Evolutionary conservation across 2,329 filamentous ascomycete species (phyloP).

Genomic region (Ilyonectria destructans): DNA sequence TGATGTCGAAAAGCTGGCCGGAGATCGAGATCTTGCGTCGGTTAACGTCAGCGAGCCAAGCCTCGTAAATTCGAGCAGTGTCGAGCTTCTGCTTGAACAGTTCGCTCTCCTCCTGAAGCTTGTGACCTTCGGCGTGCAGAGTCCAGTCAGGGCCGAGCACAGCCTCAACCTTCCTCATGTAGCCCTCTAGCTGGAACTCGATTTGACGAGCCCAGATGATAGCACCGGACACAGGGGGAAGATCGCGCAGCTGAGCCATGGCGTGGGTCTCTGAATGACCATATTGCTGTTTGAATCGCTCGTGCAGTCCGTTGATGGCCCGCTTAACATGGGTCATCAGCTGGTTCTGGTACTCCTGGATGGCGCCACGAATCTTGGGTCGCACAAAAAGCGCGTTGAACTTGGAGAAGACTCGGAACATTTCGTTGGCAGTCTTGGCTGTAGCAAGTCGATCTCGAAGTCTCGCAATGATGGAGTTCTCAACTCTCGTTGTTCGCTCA

Average conservation of each 20-base stretch:
- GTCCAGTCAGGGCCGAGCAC: constrained; percentile 96
- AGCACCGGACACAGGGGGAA: constrained; percentile 95
- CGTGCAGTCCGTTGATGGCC: constrained; percentile 93
- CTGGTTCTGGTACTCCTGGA: constrained; percentile 97
- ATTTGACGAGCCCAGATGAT: constrained; percentile 99
- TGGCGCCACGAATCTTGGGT: constrained; percentile 98
- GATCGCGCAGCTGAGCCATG: constrained; percentile 96
- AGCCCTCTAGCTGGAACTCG: constrained; percentile 93
- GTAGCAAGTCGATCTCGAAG: constrained; percentile 93
- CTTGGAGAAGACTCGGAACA: constrained; percentile 99
- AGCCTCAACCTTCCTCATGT: constrained; percentile 99
- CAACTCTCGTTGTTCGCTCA: constrained; percentile 95
- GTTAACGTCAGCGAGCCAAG: constrained; percentile 93
- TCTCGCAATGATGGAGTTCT: constrained; percentile 98
- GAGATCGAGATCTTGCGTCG: constrained; percentile 92
- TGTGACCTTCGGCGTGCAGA: constrained; percentile 94
- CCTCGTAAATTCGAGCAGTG: constrained; percentile 93
- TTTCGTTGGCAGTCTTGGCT: constrained; percentile 97
- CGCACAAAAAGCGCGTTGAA: constrained; percentile 99
- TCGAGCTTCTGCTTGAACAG: constrained; percentile 97
- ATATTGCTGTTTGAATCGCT: constrained; percentile 99
- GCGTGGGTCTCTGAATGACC: constrained; percentile 97
- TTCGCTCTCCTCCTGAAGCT: constrained; percentile 91
- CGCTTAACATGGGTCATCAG: constrained; percentile 98
- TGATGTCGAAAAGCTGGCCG: constrained; percentile 92